Base-by-base conservation (phyloP, 495 filamentous ascomycete species). In the Daldinia loculata region DNA sequence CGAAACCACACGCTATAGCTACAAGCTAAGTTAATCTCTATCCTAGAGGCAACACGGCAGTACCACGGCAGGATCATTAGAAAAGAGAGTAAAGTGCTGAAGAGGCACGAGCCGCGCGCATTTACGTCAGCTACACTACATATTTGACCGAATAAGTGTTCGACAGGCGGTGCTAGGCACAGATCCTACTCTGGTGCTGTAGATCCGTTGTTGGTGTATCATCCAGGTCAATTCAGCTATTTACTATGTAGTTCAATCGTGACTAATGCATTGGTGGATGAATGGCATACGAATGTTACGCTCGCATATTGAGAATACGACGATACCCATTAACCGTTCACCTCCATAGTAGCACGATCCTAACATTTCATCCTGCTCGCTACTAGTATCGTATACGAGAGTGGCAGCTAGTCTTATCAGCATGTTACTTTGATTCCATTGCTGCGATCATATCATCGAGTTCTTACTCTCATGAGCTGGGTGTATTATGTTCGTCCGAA, bases 261-360 rank as follows among this genome's bases (percentile, higher is more conserved):
- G 30, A 65, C 36, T 38, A 29, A 53, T 39, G 51, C 43, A 56
- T 56, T 69, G 61, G 51, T 62, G 66, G 61, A 69, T 59, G 61
- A 61, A 39, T 50, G 45, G 24, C 17, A 48, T 48, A 9, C 17
- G 17, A 51, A 63, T 53, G 62, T 69, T 73, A 59, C 58, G 57
- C 26, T 73, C 70, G 61, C 61, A 64, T 72, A 50, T 64, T 48
- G 22, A 63, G 39, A 57, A 63, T 72, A 56, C 59, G 59, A 61
- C 64, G 17, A 56, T 50, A 45, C 53, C 27, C 52, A 39, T 27
- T 15, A 27, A n/a, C 34, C 52, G 29, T 59, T 22, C 15, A 30
- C 57, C 52, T 55, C 52, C 14, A 8, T 26, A 11, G 15, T 14
- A 53, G 6, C 22, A 60, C 17, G 45, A 17, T 32, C 17, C 56